Evolutionary conservation across 2,329 filamentous ascomycete genomes (phyloP).

Genomic region (Leptodontidium sp.): DNA sequence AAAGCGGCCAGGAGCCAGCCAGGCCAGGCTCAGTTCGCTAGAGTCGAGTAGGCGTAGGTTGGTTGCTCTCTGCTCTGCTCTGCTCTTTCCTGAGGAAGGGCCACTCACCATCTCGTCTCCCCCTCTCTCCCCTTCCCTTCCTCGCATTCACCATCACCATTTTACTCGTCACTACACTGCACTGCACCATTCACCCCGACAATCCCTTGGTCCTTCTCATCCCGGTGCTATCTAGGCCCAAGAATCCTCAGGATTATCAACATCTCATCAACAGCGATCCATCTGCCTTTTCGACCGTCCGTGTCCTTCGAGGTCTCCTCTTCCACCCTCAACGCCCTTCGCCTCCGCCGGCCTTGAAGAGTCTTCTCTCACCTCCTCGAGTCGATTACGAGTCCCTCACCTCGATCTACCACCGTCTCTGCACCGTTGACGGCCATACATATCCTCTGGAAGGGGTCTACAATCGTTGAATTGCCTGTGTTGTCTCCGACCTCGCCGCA

Average conservation of each 20-base stretch:
- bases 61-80: neutral
- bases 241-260: conserved; percentile 1
- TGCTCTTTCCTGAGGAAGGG: conserved; percentile 15
- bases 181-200: neutral
- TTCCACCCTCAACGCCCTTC: conserved; percentile 16
- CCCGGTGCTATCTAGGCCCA: conserved; percentile 1
- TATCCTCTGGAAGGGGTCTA: conserved; percentile 16
- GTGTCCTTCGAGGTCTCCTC: conserved; percentile 21
- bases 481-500: conserved; percentile 11
- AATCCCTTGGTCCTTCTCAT: neutral
- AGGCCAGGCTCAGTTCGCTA: conserved; percentile 19
- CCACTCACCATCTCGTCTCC: conserved; percentile 20
- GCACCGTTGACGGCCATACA: conserved; percentile 1
- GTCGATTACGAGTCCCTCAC: conserved; percentile 13
- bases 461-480: conserved; percentile 3
- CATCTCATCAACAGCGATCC: conserved; percentile 17
- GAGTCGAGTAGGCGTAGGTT: neutral
- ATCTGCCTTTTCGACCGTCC: neutral
- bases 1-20: conserved; percentile 15
- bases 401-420: neutral
- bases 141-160: conserved; percentile 23
- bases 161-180: neutral
- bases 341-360: conserved; percentile 30
- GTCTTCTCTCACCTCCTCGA: conserved; percentile 27
- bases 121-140: conserved; percentile 26